Percentiles rank a stretch among this genome's conserved stretches.
phyloP scores from a whole-genome alignment of 148 eudicot genomes.

The Nepenthes mirabilis region DNA sequence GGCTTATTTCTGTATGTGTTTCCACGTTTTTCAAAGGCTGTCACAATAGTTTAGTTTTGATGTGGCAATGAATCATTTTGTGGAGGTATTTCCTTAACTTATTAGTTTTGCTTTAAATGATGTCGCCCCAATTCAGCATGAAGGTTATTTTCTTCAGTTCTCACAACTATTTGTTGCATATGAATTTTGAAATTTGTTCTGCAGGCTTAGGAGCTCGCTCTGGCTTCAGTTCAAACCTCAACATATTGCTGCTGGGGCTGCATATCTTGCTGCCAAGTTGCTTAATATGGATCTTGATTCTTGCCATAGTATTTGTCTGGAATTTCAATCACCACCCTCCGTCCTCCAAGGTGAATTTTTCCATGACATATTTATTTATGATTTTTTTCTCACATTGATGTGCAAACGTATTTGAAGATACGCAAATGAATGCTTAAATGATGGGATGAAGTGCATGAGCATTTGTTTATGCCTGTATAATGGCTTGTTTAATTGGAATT shows the following conservation, averaged over 20 bases:
- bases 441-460: too few relatives aligned
- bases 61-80: constrained; percentile 13
- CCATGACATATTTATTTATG: not conserved
- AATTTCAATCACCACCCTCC: constrained; percentile 66
- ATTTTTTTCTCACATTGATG: not conserved
- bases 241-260: constrained; percentile 97
- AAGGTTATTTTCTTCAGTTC: constrained; percentile 10
- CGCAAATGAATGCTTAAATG: too few relatives aligned
- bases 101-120: not conserved
- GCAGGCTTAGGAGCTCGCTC: constrained; percentile 82
- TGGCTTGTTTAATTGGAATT: too few relatives aligned
- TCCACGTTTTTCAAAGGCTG: constrained; percentile 11
- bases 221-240: constrained; percentile 98
- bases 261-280: constrained; percentile 77
- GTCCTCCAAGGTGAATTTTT: constrained; percentile 43
- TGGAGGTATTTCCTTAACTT: constrained; percentile 21
- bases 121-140: not conserved
- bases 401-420: not conserved
- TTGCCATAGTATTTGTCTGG: constrained; percentile 54
- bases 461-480: too few relatives aligned
- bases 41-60: constrained; percentile 14
- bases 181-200: constrained; percentile 11
- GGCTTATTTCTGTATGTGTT: constrained; percentile 6
- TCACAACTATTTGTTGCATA: constrained; percentile 1
- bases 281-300: constrained; percentile 63